Evolutionary conservation across 352 stramenopile genomes (phyloP).

Genomic region (Thalassiosira mediterranea): DNA sequence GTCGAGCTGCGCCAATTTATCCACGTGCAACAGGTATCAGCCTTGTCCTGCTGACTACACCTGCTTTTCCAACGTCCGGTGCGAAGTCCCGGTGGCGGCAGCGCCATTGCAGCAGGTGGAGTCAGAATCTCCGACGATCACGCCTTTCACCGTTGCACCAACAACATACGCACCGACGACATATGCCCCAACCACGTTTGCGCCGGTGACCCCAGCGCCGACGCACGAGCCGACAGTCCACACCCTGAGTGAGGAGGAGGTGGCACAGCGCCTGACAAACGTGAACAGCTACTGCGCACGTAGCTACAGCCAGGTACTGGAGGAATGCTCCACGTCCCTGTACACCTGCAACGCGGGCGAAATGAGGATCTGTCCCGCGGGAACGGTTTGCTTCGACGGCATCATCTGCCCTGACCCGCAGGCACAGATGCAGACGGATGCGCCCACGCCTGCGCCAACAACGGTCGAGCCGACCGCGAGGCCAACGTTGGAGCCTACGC

Average conservation of each 20-base stretch:
- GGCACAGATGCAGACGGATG: too few species aligned
- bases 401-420: too few species aligned
- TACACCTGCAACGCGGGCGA: conserved; percentile 39
- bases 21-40: conserved; percentile 25
- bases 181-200: conserved; percentile 4
- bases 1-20: conserved; percentile 19
- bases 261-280: conserved; percentile 34
- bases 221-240: conserved; percentile 29
- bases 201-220: conserved; percentile 1
- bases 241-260: conserved; percentile 28
- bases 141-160: not conserved
- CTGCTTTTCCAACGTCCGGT: conserved; percentile 36
- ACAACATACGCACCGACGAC: conserved; percentile 1
- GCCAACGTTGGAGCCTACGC: not conserved
- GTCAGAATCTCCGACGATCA: not conserved
- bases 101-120: not conserved
- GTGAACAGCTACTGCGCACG: conserved; percentile 47
- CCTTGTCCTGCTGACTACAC: conserved; percentile 19
- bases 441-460: not conserved
- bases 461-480: not conserved
- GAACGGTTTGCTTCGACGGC: conserved; percentile 36
- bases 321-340: conserved; percentile 37
- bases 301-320: conserved; percentile 25
- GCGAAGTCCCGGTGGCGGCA: not conserved
- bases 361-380: conserved; percentile 24